Evolutionary conservation across 345 rosid species (phyloP), one percentile per base, ranked within the genome.

Genomic region (Populus pruinosa): DNA sequence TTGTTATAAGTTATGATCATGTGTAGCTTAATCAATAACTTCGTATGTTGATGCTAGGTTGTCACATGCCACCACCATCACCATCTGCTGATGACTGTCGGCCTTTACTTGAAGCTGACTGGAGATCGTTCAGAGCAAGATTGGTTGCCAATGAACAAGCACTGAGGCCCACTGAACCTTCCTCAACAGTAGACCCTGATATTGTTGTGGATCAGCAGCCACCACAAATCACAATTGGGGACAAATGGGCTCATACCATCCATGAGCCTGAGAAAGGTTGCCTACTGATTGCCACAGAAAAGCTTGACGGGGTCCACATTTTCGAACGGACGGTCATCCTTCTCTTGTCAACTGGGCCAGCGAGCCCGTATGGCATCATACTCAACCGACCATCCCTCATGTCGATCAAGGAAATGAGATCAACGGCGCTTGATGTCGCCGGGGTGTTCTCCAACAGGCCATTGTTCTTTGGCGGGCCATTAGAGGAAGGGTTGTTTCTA

Each of bases 51-150:
- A 75, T 78, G 75, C 47, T 75, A 92, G 98, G 92, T 75, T 90
- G 97, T 49, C 86, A 79, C 23, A 43, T 73, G 25, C 83, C 83
- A 55, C 82, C 90, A 74, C 85, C 90, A 25, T 83, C 90, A 74
- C 84, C 90, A 25, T 82, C 78, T 0, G 84, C 82, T 39, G 88
- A 86, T 33, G 82, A 81, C 16, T 79, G 44, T 74, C 87, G 81
- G 11, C 83, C 83, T 74, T 69, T n/a, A 64, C 36, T 72, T 69
- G 87, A 83, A 31, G 76, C 85, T 41, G 96, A 92, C 66, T 92
- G 99, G 99, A 85, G 95, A 55, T 83, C 89, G 20, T 90, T 91
- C 71, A 87, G 98, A 71, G 99, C 99, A 50, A 87, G 89, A 69
- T 78, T 93, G 16, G 98, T 95, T 6, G 92, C 90, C 0, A 82